phyloP scores from a whole-genome alignment of 306 rosid species.

The Hippophae gyantsensis region DNA sequence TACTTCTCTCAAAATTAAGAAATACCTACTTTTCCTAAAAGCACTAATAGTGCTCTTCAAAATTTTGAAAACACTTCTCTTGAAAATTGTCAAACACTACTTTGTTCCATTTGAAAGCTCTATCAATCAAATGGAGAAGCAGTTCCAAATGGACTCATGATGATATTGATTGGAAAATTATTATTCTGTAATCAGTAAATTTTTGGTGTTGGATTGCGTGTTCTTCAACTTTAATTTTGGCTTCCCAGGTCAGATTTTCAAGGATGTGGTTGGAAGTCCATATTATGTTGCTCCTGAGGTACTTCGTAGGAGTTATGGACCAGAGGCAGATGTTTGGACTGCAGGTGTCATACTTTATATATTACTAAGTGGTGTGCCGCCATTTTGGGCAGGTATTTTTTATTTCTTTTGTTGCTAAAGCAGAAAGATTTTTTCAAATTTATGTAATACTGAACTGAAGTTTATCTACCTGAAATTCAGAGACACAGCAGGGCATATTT shows the following conservation, averaged over 20 bases:
- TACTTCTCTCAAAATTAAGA: too few relatives aligned
- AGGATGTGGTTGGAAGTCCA: constrained; percentile 95
- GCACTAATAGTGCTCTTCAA: too few relatives aligned
- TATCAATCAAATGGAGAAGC: too few relatives aligned
- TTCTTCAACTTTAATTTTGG: constrained; percentile 21
- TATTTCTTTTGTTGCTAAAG: constrained; percentile 3
- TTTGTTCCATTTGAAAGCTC: too few relatives aligned
- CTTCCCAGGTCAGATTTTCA: constrained; percentile 70
- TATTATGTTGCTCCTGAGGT: constrained; percentile 98
- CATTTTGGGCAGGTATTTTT: constrained; percentile 84
- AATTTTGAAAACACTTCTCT: too few relatives aligned
- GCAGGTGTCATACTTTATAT: constrained; percentile 89
- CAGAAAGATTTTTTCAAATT: constrained; percentile 11
- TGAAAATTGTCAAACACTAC: too few relatives aligned
- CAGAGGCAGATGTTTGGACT: constrained; percentile 95
- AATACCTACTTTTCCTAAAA: too few relatives aligned
- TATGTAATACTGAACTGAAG: constrained; percentile 19
- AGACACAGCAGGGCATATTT: constrained; percentile 95
- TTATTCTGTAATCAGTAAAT: constrained; percentile 1
- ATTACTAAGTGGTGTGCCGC: constrained; percentile 88
- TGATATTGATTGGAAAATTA: not conserved
- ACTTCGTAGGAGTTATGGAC: constrained; percentile 89
- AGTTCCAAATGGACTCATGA: too few relatives aligned
- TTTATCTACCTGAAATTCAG: constrained; percentile 42
- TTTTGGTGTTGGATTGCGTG: constrained; percentile 7